Evolutionary conservation across 2,329 filamentous ascomycete genomes (phyloP), one percentile per base, ranked within the genome.

Genomic region (Juglanconis oblonga): DNA sequence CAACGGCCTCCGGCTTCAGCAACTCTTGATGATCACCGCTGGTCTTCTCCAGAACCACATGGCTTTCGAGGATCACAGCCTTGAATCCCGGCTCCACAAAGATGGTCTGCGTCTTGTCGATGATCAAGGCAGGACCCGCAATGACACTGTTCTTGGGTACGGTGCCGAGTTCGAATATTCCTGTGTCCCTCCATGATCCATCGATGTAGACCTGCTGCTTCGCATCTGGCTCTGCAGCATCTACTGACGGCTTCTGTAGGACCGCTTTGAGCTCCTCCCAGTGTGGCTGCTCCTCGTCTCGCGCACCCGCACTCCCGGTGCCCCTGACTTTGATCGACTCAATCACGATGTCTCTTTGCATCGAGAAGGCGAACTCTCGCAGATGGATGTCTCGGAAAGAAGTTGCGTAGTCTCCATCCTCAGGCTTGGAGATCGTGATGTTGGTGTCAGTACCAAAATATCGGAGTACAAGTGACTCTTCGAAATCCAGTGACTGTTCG

Each of bases 371-470:
- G 55, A 79, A 76, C 56, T 79, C 75, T 13, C 74, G 69, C 13
- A 73, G 58, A 56, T 80, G 77, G 29, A 71, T 67, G 0, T 66
- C 65, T 24, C 67, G 67, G 52, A 80, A 78, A 0, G 73, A 73
- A 4, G 64, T 58, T 0, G 67, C 70, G 55, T 76, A 79, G 53
- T 77, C 68, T 9, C 69, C 69, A 17, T 74, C 69, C 3, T 62
- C 63, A 4, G 74, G 71, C 8, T 70, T 72, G 4, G 77, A 66
- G 14, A 83, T 77, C 73, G 80, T 78, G 40, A 83, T 66, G 24
- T 72, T 77, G 0, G 78, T 80, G 53, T 81, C 78, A 1, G 78
- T 81, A 1, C 80, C 79, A 63, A 80, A 77, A 56, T 82, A 81
- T 38, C 79, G 74, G 64, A 82, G 71, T 53, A 78, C 79, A 3